Base-by-base conservation (phyloP, 169 alveolate species). In the Plasmodium malariae region DNA sequence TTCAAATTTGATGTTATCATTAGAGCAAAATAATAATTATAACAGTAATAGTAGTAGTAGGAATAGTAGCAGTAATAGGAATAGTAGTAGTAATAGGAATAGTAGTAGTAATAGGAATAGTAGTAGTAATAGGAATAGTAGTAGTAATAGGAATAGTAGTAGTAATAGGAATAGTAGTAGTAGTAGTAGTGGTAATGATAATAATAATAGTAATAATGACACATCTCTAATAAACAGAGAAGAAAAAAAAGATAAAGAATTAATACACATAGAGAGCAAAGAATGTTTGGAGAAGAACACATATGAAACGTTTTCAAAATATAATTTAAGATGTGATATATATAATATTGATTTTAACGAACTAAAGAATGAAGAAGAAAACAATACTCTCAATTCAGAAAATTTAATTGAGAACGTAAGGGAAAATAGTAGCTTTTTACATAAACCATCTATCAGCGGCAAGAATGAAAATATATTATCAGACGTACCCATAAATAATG, bases 261-360 rank as follows among this genome's bases (percentile, higher is more conserved):
- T 43, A 49, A 32, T n/a, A n/a, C 14, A 57, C 2, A 57, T 72
- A 19, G 40, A 72, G 19, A 60, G 40, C 5, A 60, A 49, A 43
- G 62, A 24, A 72, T 17, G 21, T 40, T 34, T 12, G 21, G 30
- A 49, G 30, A 72, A 51, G 32, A 19, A 40, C 17, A 34, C 1
- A 14, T 59, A 26, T 9, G 49, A 28, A 49, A 21, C 21, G 17
- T 36, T 72, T 28, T 51, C 55, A 49, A 72, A 51, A 59, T 72
- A 24, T 60, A 55, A 51, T 26, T 72, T 72, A 72, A 51, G 48
- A 24, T 59, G 70, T 59, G 57, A 72, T 24, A 26, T 72, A 51
- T 69, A 32, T 69, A 72, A 72, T 59, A 19, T 24, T 49, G 12
- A 59, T 1, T 72, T 24, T 60, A 51, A 55, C 5, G 43, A 37